A percentile compares a stretch with the other conserved stretches of the same genome.
Conservation (phyloP, 352 stramenopile genomes). For the Phytopythium cucurbitacearum region DNA sequence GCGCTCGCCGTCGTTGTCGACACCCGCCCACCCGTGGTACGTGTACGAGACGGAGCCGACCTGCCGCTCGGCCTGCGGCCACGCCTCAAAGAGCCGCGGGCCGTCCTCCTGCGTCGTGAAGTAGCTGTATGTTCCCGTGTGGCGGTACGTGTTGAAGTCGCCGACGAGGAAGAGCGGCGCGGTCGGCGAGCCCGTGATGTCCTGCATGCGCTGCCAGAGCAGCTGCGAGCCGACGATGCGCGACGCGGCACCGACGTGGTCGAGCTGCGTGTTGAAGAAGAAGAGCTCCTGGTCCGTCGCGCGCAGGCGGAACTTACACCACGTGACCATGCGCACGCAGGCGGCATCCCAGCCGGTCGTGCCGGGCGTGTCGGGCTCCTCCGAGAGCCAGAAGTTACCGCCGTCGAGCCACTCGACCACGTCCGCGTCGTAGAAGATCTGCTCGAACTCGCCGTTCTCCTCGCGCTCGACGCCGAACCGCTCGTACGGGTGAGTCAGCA, state of each 20-base stretch:
- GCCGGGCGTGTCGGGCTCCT: slow-evolving; percentile 47
- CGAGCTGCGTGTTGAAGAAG: slow-evolving; percentile 78
- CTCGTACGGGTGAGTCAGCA: slow-evolving; percentile 61
- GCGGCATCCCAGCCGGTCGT: slow-evolving; percentile 63
- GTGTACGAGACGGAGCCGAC: slow-evolving; percentile 81
- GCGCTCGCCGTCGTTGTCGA: slow-evolving; percentile 78
- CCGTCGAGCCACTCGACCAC: slow-evolving; percentile 50
- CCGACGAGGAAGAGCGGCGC: slow-evolving; percentile 74
- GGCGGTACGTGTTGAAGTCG: slow-evolving; percentile 86
- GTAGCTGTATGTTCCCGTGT: slow-evolving; percentile 78
- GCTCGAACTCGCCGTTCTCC: slow-evolving; percentile 69
- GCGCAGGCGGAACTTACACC: slow-evolving; percentile 60
- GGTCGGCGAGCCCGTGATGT: slow-evolving; percentile 32
- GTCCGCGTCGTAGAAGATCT: slow-evolving; percentile 73
- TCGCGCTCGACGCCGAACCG: slow-evolving; percentile 71
- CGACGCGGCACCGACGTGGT: slow-evolving; percentile 54
- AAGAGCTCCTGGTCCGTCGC: slow-evolving; percentile 65
- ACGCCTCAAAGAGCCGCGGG: slow-evolving; percentile 66
- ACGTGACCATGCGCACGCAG: slow-evolving; percentile 69
- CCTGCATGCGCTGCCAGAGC: slow-evolving; percentile 62
- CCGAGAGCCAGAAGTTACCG: slow-evolving; percentile 78
- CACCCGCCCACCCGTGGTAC: slow-evolving; percentile 84
- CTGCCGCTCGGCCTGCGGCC: slow-evolving; percentile 55
- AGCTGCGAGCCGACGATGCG: slow-evolving; percentile 49
- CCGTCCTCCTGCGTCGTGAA: slow-evolving; percentile 61